These are phyloP conservation scores for Lactifluus subvellereus DNA, from an alignment of 768 basidiomycete genomes.

Conservation along the genomic window DNA sequence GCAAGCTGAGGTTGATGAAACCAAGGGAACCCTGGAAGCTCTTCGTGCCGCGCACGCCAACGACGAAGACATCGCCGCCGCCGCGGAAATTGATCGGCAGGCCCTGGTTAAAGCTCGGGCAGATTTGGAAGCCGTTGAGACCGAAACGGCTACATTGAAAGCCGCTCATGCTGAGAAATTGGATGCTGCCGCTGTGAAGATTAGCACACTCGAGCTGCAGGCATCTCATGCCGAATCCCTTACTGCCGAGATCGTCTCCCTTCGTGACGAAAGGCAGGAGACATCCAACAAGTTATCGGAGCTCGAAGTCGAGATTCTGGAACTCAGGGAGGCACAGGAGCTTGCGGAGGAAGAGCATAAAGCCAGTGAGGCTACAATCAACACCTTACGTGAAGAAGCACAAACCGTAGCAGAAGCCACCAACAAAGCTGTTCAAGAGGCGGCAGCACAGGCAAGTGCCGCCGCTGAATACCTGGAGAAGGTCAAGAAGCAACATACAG, in stretches of 20 bases:
- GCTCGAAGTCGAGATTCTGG: conserved; percentile 74
- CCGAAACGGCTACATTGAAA: conserved; percentile 48
- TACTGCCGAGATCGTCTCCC: conserved; percentile 42
- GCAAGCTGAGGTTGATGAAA: conserved; percentile 43
- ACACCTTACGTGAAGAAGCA: conserved; percentile 50
- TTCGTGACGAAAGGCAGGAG: conserved; percentile 67
- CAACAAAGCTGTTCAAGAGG: conserved; percentile 43
- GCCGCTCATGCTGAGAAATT: conserved; percentile 44
- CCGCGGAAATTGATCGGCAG: conserved; percentile 57
- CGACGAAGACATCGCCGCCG: conserved; percentile 38
- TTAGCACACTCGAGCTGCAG: conserved; percentile 44
- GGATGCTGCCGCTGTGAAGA: conserved; percentile 41
- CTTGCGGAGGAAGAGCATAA: conserved; percentile 53
- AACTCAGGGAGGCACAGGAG: conserved; percentile 68
- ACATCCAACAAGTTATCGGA: conserved; percentile 67
- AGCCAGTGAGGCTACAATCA: conserved; percentile 41
- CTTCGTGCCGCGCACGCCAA: conserved; percentile 44
- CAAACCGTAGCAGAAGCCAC: conserved; percentile 42
- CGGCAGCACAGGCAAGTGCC: conserved; percentile 44
- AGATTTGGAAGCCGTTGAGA: conserved; percentile 50
- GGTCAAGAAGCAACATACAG: conserved; percentile 39
- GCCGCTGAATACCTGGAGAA: conserved; percentile 37
- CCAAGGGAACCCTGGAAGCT: conserved; percentile 48
- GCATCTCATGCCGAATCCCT: conserved; percentile 40
- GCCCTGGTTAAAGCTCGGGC: conserved; percentile 58